Conservation (phyloP, 352 stramenopile species). For the Phytophthora macrochlamydospora region DNA sequence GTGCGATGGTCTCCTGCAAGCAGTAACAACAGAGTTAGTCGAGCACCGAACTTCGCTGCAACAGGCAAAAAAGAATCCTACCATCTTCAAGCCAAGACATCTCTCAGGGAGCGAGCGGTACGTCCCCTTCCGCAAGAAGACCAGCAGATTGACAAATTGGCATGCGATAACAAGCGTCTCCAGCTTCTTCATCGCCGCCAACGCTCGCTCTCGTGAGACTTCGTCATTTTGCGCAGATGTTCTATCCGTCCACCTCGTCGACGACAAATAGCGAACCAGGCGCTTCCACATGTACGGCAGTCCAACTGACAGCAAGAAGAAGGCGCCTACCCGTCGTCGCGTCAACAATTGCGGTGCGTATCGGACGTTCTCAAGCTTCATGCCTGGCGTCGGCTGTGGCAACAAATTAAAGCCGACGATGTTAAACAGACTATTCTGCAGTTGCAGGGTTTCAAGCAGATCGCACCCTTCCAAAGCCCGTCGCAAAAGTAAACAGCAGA, state of each 20-base stretch:
- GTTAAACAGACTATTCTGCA: neutral
- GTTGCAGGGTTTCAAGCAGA: neutral
- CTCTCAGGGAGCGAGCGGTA: constrained; percentile 81
- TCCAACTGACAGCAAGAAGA: constrained; percentile 77
- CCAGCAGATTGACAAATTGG: constrained; percentile 74
- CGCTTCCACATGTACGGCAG: constrained; percentile 84
- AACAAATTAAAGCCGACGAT: constrained; percentile 1
- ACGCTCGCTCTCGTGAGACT: constrained; percentile 30
- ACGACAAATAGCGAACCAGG: constrained; percentile 63
- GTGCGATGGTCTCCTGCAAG: constrained; percentile 59
- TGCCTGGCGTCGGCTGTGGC: constrained; percentile 73
- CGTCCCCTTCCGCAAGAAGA: constrained; percentile 71
- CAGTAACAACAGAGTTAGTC: constrained; percentile 8
- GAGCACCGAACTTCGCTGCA: neutral
- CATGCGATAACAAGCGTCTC: constrained; percentile 71
- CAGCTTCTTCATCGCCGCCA: constrained; percentile 72
- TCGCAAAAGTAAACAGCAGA: constrained; percentile 71
- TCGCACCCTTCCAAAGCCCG: constrained; percentile 62
- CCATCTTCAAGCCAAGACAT: constrained; percentile 72
- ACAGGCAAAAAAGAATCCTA: constrained; percentile 22
- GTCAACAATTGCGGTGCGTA: constrained; percentile 59
- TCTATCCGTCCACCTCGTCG: constrained; percentile 44
- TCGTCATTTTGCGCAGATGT: constrained; percentile 7
- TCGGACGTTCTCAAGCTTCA: constrained; percentile 84
- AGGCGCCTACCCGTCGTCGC: constrained; percentile 45